These are phyloP conservation scores for Candida insectalens DNA, from an alignment of 805 yeast genomes.

Conservation along the genomic window DNA sequence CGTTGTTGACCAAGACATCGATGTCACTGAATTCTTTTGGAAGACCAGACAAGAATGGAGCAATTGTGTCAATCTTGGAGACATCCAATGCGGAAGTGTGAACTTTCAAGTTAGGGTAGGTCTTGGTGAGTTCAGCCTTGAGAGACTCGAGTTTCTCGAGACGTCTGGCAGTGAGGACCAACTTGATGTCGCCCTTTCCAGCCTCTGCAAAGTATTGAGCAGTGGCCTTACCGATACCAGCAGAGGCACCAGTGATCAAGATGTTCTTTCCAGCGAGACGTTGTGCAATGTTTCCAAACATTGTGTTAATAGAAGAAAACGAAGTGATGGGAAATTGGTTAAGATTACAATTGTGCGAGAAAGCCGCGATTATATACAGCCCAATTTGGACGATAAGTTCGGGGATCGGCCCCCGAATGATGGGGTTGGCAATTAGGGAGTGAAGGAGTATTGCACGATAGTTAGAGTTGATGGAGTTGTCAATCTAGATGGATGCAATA, in stretches of 20 bases:
- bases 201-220: constrained; percentile 76
- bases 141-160: constrained; percentile 33
- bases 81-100: constrained; percentile 28
- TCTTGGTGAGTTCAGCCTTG: constrained; percentile 24
- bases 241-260: constrained; percentile 91
- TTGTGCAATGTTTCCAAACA: constrained; percentile 52
- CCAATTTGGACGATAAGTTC: background rate
- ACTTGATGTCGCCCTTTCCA: constrained; percentile 37
- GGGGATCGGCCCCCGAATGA: no score
- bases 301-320: no score
- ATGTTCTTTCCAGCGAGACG: constrained; percentile 72
- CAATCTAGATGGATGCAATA: no score
- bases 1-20: constrained; percentile 63
- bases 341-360: no score
- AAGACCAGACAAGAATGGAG: constrained; percentile 30
- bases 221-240: constrained; percentile 92
- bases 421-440: no score
- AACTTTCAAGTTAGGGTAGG: constrained; percentile 27
- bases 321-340: background rate
- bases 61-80: constrained; percentile 34
- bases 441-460: no score
- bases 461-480: no score
- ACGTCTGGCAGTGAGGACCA: constrained; percentile 46
- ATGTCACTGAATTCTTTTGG: constrained; percentile 44
- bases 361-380: no score